Percentiles rank a stretch among this genome's conserved stretches.
Conservation (phyloP, 75 land plant genomes). For the Larix kaempferi region DNA sequence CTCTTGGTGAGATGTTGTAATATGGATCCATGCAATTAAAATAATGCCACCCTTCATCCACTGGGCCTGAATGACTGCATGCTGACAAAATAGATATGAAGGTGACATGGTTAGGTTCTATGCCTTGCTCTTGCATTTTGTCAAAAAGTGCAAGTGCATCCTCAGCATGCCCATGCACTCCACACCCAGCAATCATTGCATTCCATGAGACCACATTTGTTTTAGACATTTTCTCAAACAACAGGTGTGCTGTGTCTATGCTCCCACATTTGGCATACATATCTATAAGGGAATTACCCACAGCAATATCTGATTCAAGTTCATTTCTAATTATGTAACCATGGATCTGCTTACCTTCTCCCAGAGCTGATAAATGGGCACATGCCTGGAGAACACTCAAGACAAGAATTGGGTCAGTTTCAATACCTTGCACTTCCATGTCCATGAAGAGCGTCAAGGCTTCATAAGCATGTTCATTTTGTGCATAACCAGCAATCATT, state of each 20-base stretch:
- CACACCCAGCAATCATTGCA: constrained; percentile 52
- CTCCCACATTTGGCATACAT: constrained; percentile 42
- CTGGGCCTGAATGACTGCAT: constrained; percentile 45
- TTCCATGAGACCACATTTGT: constrained; percentile 56
- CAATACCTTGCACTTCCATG: constrained; percentile 11
- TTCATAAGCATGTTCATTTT: constrained; percentile 7
- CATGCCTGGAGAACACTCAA: constrained; percentile 24
- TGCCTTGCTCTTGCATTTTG: constrained; percentile 31
- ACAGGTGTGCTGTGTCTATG: constrained; percentile 26
- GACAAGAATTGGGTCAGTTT: constrained; percentile 12
- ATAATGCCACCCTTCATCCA: constrained; percentile 34
- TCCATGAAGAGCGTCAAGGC: constrained; percentile 8
- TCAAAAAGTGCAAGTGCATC: constrained; percentile 52
- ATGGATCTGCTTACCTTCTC: constrained; percentile 29
- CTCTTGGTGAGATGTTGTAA: constrained; percentile 25
- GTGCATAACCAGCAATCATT: constrained; percentile 22
- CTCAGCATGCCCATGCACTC: constrained; percentile 35
- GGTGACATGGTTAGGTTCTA: constrained; percentile 42
- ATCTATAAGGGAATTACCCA: constrained; percentile 37
- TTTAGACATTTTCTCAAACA: constrained; percentile 30
- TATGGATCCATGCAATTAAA: constrained; percentile 33
- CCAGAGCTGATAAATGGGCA: constrained; percentile 3
- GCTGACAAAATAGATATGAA: constrained; percentile 51
- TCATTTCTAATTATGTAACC: constrained; percentile 31
- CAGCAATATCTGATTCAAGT: constrained; percentile 34